These are phyloP conservation scores for Trichoderma sp. DNA, from an alignment of 2,329 filamentous ascomycete species.

Conservation along the genomic window DNA sequence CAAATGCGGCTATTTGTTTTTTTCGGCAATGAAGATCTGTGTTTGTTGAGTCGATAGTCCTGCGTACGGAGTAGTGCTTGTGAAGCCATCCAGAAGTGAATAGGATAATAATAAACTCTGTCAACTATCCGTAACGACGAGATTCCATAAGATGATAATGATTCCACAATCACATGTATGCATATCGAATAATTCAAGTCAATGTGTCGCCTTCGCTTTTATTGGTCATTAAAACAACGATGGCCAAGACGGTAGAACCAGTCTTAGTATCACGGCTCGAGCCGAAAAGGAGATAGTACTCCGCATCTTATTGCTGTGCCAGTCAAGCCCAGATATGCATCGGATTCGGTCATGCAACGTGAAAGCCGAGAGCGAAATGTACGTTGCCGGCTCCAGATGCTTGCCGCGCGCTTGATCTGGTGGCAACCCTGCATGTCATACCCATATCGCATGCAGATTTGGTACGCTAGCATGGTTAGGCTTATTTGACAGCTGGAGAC, in stretches of 20 bases:
- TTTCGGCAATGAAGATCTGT: not conserved
- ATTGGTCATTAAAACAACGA: not conserved
- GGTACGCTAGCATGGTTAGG: not conserved
- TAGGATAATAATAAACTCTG: not conserved
- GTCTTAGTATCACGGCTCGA: accelerated
- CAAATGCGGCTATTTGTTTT: not conserved
- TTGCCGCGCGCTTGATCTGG: not conserved
- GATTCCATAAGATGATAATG: not conserved
- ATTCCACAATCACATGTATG: not conserved
- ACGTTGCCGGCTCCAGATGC: not conserved
- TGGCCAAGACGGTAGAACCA: not conserved
- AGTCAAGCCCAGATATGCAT: not conserved
- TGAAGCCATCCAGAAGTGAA: not conserved
- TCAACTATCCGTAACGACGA: not conserved
- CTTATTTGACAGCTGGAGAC: not conserved
- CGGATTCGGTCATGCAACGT: not conserved
- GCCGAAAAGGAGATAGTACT: not conserved
- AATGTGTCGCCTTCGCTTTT: not conserved
- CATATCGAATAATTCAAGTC: not conserved
- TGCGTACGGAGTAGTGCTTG: not conserved
- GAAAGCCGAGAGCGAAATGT: not conserved
- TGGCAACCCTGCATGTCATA: not conserved
- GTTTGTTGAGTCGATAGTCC: not conserved
- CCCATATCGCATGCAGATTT: not conserved
- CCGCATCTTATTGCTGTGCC: not conserved